These are phyloP conservation scores for Primulina huaijiensis DNA, from an alignment of 257 asterid species.

Conservation along the genomic window DNA sequence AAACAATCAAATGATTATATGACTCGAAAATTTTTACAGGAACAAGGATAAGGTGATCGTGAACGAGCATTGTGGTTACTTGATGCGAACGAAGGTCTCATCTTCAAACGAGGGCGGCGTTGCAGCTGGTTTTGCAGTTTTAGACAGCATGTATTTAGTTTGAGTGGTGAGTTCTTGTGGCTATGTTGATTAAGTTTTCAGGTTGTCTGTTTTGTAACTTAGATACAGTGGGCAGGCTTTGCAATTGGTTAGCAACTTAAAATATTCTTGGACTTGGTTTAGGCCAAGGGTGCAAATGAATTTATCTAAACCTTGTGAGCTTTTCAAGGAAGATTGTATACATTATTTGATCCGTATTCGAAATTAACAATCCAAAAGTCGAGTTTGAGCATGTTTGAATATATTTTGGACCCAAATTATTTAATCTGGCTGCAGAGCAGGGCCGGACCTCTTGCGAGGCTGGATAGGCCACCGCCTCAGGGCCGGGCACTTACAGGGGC, in stretches of 20 bases:
- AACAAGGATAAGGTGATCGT: slow-evolving; percentile 51
- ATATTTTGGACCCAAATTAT: too few species aligned
- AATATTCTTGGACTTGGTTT: too few species aligned
- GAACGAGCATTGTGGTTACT: slow-evolving; percentile 62
- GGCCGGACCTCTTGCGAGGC: too few species aligned
- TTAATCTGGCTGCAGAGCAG: too few species aligned
- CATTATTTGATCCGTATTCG: too few species aligned
- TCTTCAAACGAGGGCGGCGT: slow-evolving; percentile 98
- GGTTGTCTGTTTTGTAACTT: background rate
- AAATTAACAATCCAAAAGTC: too few species aligned
- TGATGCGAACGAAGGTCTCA: slow-evolving; percentile 96
- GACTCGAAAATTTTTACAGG: slow-evolving; percentile 34
- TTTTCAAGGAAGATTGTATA: too few species aligned
- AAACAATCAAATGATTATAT: background rate
- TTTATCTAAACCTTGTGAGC: too few species aligned
- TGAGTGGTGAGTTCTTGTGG: slow-evolving; percentile 26
- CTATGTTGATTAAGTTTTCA: background rate
- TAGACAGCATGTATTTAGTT: slow-evolving; percentile 86
- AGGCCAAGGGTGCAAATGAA: too few species aligned
- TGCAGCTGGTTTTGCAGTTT: slow-evolving; percentile 90
- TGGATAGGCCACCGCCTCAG: too few species aligned
- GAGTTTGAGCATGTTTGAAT: too few species aligned
- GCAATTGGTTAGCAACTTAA: background rate
- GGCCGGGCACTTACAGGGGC: too few species aligned
- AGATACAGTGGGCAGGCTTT: background rate